phyloP scores from a whole-genome alignment of 371 early-diverging fungal genomes.

The Zychaea mexicana region DNA sequence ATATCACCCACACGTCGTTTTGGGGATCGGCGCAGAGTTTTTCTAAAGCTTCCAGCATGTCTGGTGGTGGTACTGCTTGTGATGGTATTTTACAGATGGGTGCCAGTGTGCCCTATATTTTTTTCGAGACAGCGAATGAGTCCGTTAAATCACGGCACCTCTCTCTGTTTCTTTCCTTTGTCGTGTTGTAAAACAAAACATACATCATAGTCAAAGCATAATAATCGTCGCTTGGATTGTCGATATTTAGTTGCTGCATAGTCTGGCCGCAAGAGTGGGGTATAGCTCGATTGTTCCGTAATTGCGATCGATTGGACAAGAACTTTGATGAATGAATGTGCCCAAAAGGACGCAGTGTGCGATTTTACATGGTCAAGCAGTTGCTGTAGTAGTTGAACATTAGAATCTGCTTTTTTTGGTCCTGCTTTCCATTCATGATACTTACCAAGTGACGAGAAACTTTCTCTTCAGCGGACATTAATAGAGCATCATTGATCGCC shows the following conservation, averaged over 20 bases:
- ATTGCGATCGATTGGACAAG: constrained; percentile 43
- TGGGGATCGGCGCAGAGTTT: constrained; percentile 70
- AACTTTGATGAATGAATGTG: constrained; percentile 75
- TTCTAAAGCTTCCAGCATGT: constrained; percentile 68
- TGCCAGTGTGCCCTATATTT: constrained; percentile 76
- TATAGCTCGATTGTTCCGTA: constrained; percentile 64
- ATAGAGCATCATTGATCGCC: constrained; percentile 88
- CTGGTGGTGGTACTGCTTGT: constrained; percentile 65
- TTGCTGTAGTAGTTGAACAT: constrained; percentile 49
- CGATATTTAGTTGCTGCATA: constrained; percentile 49
- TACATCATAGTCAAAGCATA: constrained; percentile 92
- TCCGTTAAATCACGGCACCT: too few species aligned
- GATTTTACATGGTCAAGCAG: constrained; percentile 85
- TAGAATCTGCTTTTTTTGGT: neutral
- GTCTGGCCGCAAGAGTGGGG: constrained; percentile 65
- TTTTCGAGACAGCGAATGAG: neutral
- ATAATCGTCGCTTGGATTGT: constrained; percentile 63
- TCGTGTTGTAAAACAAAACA: too few species aligned
- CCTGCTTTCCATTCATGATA: neutral
- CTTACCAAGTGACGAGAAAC: constrained; percentile 70
- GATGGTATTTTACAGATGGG: constrained; percentile 72
- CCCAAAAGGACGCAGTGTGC: constrained; percentile 95
- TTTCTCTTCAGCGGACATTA: constrained; percentile 85
- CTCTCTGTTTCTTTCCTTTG: too few species aligned
- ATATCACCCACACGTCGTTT: constrained; percentile 92